These are phyloP conservation scores for Penicillium fimorum DNA, from an alignment of 495 filamentous ascomycete species.

Conservation along the genomic window DNA sequence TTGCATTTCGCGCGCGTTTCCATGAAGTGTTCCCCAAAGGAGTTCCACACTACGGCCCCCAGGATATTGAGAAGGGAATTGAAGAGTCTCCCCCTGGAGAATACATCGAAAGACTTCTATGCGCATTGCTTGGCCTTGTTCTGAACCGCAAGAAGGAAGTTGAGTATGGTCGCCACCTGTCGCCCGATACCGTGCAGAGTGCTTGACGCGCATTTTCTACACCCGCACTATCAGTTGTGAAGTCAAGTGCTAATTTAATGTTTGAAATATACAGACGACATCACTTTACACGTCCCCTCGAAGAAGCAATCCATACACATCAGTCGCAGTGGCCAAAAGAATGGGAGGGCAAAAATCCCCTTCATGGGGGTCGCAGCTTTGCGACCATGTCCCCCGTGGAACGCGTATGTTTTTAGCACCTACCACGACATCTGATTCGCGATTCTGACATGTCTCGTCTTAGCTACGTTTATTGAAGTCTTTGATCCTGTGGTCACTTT, in stretches of 20 bases:
- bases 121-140: constrained; percentile 81
- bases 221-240: constrained; percentile 12
- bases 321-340: constrained; percentile 82
- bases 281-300: constrained; percentile 87
- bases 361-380: constrained; percentile 76
- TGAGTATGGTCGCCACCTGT: constrained; percentile 68
- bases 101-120: constrained; percentile 82
- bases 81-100: constrained; percentile 74
- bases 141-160: constrained; percentile 97
- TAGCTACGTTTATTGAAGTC: constrained; percentile 80
- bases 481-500: constrained; percentile 85
- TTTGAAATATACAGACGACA: constrained; percentile 29
- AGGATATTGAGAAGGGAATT: constrained; percentile 89
- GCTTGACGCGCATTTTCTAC: constrained; percentile 15
- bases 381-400: constrained; percentile 72
- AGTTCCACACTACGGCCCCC: constrained; percentile 82
- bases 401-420: constrained; percentile 57
- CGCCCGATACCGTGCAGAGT: constrained; percentile 14
- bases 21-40: constrained; percentile 84
- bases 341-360: constrained; percentile 84
- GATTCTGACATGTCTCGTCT: constrained; percentile 21
- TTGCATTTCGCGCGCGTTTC: constrained; percentile 95
- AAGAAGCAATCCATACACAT: constrained; percentile 87
- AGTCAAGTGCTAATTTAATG: constrained; percentile 16
- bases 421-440: neutral